Evolutionary conservation across 2,329 filamentous ascomycete species (phyloP), one percentile per base, ranked within the genome.

Genomic region (Coniochaeta sp.): DNA sequence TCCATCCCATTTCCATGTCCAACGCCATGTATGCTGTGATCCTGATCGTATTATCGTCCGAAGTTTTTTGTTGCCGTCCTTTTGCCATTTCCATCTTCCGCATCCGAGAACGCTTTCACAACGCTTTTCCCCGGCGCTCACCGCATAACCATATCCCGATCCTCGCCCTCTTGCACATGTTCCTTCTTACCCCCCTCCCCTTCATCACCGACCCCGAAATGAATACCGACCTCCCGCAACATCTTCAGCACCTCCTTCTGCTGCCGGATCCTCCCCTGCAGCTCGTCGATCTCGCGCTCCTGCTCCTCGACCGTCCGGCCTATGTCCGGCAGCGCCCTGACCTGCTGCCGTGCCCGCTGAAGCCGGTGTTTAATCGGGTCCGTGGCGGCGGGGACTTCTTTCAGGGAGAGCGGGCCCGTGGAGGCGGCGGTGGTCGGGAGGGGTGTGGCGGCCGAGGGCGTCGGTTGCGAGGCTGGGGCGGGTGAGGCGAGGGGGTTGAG

Each of bases 311-410:
- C 76, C 6, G 78, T 81, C 59, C 89, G 81, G 19, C 84, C 77
- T 70, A 93, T 84, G 73, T 93, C 90, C 11, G 88, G 89, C 66
- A 95, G 73, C 31, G 78, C 77, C 68, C 81, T 79, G 58, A 92
- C 78, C 66, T 87, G 83, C 36, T 79, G 81, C 57, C 89, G 81
- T 57, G 93, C 92, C 66, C 88, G 88, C 72, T 92, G 89, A 61
- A 98, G 83, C 74, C 91, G 90, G 74, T 93, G 87, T 74, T 91
- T 93, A 67, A 97, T 80, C 38, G 84, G 82, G 69, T 91, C 89
- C 1, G 90, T 89, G 38, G 90, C 91, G 2, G 86, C 83, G 1
- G 89, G 86, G 17, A 98, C 83, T 67, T 96, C 89, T 72, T 96
- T 96, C 63, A 82, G 78, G 17, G 74, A 77, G 47, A 80, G 73